Evolutionary conservation across 140 eudicot genomes (phyloP), one percentile per base, ranked within the genome.

Genomic region (Ambrosia hybrid): DNA sequence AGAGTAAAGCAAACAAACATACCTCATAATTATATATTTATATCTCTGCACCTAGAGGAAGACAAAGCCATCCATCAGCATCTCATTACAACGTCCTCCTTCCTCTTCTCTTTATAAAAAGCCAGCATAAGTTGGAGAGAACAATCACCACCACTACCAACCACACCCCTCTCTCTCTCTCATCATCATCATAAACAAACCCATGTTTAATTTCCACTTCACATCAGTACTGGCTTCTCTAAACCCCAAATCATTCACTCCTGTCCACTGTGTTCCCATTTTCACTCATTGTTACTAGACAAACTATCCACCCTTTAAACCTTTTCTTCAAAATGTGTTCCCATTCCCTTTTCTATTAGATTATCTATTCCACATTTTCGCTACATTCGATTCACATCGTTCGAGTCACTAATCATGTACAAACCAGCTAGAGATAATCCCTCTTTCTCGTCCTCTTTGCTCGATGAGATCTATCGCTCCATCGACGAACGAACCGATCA

Each of bases 401-500:
- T 11, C 46, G 9, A 33, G n/a, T 37, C 41, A 11, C 5, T 0
- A 26, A 80, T 46, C 70, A 78, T 81, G 85, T 61, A 58, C 49
- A 65, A 79, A 56, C 76, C 65, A 1, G 41, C 69, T 9, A 69
- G 69, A 51, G 78, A 82, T 0, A 56, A 68, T 48, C 91, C 96
- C 0, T 93, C 98, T 1, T 93, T 93, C 79, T 93, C 98, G 0
- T 89, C 98, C 0, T 66, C 89, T 0, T 85, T 93, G 17, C 98
- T 93, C 63, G 98, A 92, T 30, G 81, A 86, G 21, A 89, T 89
- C 73, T 92, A 89, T 57, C 88, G 95, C 5, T 89, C 98, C 1
- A 89, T 92, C 26, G 98, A 92, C 34, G 81, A 81, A 41, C 82
- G 34, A 41, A 57, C 3, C 2, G 14, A 79, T 38, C 80, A 79